A percentile compares a stretch with the other conserved stretches of the same genome.
Evolutionary conservation across 169 alveolate species (phyloP).

Genomic region (Neospora caninum): DNA sequence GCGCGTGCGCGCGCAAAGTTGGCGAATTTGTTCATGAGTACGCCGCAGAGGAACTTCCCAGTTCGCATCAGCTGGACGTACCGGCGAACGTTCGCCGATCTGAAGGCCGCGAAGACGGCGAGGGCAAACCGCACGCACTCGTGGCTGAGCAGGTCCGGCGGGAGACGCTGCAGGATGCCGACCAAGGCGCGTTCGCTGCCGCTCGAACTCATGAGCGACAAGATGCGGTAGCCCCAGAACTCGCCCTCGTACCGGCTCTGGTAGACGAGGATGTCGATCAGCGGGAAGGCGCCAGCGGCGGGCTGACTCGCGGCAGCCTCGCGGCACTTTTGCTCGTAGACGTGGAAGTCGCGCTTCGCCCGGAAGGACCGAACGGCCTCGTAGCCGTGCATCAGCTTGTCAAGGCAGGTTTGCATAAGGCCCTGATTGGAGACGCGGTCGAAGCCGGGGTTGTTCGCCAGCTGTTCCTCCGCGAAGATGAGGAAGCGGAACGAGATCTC

Average conservation of each 20-base stretch:
- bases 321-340: not conserved
- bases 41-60: constrained; percentile 29
- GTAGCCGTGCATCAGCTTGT: constrained; percentile 85
- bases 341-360: constrained; percentile 19
- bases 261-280: constrained; percentile 76
- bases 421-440: constrained; percentile 81
- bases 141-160: constrained; percentile 55
- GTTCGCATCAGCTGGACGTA: constrained; percentile 43
- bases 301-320: not conserved
- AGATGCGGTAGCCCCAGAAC: constrained; percentile 84
- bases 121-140: constrained; percentile 56
- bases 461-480: constrained; percentile 78
- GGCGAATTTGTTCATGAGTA: constrained; percentile 57
- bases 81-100: constrained; percentile 31
- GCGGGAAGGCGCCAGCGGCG: constrained; percentile 32
- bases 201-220: constrained; percentile 59
- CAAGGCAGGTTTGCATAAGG: constrained; percentile 82
- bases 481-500: constrained; percentile 84
- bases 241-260: constrained; percentile 84
- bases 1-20: constrained; percentile 55
- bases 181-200: constrained; percentile 53
- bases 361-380: constrained; percentile 76
- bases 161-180: constrained; percentile 56
- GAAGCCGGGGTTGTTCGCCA: constrained; percentile 77
- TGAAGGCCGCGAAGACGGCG: constrained; percentile 53